Percentiles rank a stretch among this genome's conserved stretches.
phyloP scores from a whole-genome alignment of 2,329 filamentous ascomycete genomes.

The Trichophyton equinum region DNA sequence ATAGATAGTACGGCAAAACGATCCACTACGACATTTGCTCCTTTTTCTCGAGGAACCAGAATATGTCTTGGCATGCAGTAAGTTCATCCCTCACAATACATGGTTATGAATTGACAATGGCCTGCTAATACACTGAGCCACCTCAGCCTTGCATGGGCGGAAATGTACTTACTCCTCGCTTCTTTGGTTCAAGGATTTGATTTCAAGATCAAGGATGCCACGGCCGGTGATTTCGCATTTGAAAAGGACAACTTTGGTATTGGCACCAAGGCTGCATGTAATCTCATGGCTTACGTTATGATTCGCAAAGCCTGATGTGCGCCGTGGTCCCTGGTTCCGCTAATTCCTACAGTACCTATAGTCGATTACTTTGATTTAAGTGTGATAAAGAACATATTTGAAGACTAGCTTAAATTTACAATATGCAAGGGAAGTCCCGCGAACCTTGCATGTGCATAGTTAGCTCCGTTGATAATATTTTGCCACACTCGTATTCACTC shows the following conservation, averaged over 20 bases:
- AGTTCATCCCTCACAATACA: neutral
- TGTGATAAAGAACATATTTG: too few relatives aligned
- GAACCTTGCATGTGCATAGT: too few relatives aligned
- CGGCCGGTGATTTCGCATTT: neutral
- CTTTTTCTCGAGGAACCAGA: constrained; percentile 1
- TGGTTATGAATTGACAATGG: neutral
- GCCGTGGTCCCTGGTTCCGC: too few relatives aligned
- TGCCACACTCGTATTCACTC: too few relatives aligned
- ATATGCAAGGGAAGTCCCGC: too few relatives aligned
- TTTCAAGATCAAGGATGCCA: neutral
- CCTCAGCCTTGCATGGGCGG: constrained; percentile 17
- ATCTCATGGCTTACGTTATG: neutral
- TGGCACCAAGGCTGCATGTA: neutral
- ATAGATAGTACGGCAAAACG: constrained; percentile 17
- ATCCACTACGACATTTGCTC: constrained; percentile 23
- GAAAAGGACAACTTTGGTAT: neutral
- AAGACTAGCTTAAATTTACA: too few relatives aligned
- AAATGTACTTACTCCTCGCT: constrained; percentile 15
- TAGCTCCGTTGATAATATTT: too few relatives aligned
- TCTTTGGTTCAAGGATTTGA: neutral
- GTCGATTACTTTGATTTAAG: too few relatives aligned
- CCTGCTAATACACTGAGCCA: neutral
- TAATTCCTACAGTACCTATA: too few relatives aligned
- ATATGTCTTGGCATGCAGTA: constrained; percentile 32
- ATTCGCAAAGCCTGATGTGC: neutral